phyloP scores from a whole-genome alignment of 495 filamentous ascomycete genomes.

The Penicillium angulare region DNA sequence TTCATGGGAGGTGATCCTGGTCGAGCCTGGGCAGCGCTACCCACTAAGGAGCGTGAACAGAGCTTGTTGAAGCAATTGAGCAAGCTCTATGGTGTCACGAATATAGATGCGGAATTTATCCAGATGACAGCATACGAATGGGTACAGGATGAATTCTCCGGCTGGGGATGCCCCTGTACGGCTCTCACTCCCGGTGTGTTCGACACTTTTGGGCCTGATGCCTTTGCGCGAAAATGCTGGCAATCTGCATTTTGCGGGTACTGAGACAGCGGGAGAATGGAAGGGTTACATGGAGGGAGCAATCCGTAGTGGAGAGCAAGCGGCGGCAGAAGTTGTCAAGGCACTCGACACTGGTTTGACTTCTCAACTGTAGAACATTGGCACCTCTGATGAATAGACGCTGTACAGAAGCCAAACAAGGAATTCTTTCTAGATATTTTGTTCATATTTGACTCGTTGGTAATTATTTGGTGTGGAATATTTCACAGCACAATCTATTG shows the following conservation, averaged over 20 bases:
- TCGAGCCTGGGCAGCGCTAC: conserved; percentile 25
- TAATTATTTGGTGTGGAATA: too few species aligned
- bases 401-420: too few species aligned
- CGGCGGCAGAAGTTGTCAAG: conserved; percentile 33
- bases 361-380: too few species aligned
- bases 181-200: conserved; percentile 24
- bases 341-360: neutral
- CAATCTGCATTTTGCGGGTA: conserved; percentile 49
- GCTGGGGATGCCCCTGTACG: conserved; percentile 25
- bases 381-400: too few species aligned
- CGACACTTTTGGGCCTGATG: conserved; percentile 15
- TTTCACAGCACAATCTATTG: too few species aligned
- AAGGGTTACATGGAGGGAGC: conserved; percentile 54
- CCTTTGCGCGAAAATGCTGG: conserved; percentile 21
- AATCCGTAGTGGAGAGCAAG: conserved; percentile 34
- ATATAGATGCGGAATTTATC: conserved; percentile 5
- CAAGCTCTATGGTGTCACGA: neutral
- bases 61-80: conserved; percentile 10
- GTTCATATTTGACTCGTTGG: too few species aligned
- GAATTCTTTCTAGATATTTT: too few species aligned
- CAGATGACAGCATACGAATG: conserved; percentile 27
- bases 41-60: conserved; percentile 10
- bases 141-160: conserved; percentile 21
- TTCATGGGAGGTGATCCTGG: conserved; percentile 38
- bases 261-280: conserved; percentile 44